phyloP scores from a whole-genome alignment of 2,329 filamentous ascomycete genomes.

The Arthrocladium fulminans region DNA sequence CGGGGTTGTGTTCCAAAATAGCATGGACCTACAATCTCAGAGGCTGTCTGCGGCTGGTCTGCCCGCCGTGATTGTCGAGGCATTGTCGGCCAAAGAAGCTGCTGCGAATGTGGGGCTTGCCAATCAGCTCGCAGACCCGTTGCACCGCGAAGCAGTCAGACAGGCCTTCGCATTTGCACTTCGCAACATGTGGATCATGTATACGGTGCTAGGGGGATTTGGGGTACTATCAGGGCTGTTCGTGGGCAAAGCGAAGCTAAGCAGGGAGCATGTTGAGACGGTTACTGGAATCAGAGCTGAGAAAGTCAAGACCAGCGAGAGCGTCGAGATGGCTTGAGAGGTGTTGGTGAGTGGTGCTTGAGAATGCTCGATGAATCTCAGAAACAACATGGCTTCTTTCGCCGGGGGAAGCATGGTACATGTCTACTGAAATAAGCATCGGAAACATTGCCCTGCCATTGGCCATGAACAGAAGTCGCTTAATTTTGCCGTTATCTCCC shows the following conservation, averaged over 20 bases:
- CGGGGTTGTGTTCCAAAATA: conserved; percentile 39
- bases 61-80: conserved; percentile 15
- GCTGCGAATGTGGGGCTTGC: conserved; percentile 26
- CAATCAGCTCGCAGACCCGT: conserved; percentile 18
- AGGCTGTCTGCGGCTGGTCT: conserved; percentile 22
- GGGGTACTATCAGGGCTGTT: conserved; percentile 34
- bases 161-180: conserved; percentile 36
- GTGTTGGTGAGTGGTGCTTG: background rate
- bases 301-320: conserved; percentile 17
- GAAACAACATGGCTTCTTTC: too few relatives aligned
- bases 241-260: conserved; percentile 31
- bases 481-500: too few relatives aligned
- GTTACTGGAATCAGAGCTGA: conserved; percentile 39
- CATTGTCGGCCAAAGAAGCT: conserved; percentile 18
- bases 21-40: conserved; percentile 22
- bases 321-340: conserved; percentile 3
- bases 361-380: background rate
- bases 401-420: too few relatives aligned
- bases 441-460: too few relatives aligned
- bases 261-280: conserved; percentile 33
- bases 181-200: conserved; percentile 45
- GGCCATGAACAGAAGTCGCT: too few relatives aligned
- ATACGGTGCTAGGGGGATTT: conserved; percentile 30
- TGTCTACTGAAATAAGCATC: too few relatives aligned
- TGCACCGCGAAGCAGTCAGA: conserved; percentile 32